Evolutionary conservation across 2,329 filamentous ascomycete species (phyloP).

Genomic region (Apiospora sp.): DNA sequence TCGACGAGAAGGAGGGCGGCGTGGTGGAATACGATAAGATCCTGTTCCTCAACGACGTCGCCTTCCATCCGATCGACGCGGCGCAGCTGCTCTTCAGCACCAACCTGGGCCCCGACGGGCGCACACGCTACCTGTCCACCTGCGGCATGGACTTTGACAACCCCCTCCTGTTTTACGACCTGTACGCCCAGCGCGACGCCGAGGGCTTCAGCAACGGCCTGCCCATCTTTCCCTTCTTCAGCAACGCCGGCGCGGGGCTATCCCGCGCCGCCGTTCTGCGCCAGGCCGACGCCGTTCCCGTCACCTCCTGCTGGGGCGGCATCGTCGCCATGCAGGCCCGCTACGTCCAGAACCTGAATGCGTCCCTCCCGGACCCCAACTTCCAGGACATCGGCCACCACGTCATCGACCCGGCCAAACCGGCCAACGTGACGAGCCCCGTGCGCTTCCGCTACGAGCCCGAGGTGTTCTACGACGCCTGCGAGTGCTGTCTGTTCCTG

Average conservation of each 20-base stretch:
- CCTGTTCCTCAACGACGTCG: slow-evolving; percentile 74
- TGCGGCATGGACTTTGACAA: slow-evolving; percentile 76
- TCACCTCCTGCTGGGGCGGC: slow-evolving; percentile 80
- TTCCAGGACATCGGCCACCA: slow-evolving; percentile 45
- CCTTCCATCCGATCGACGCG: slow-evolving; percentile 59
- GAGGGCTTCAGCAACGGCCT: slow-evolving; percentile 70
- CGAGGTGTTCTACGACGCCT: slow-evolving; percentile 69
- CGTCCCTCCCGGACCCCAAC: slow-evolving; percentile 41
- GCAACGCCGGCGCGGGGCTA: slow-evolving; percentile 57
- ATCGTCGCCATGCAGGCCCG: slow-evolving; percentile 73
- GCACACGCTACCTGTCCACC: slow-evolving; percentile 68
- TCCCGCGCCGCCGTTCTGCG: slow-evolving; percentile 69
- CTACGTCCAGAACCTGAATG: slow-evolving; percentile 59
- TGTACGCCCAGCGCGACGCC: slow-evolving; percentile 74
- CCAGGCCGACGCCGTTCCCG: slow-evolving; percentile 70
- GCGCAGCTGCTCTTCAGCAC: slow-evolving; percentile 69
- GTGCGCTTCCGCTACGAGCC: slow-evolving; percentile 65
- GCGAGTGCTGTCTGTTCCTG: slow-evolving; percentile 69
- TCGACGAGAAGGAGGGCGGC: slow-evolving; percentile 44
- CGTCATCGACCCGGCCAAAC: slow-evolving; percentile 46
- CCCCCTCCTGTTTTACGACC: slow-evolving; percentile 75
- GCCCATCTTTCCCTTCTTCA: slow-evolving; percentile 74
- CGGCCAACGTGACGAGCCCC: slow-evolving; percentile 45
- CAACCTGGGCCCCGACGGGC: slow-evolving; percentile 59
- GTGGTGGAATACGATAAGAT: slow-evolving; percentile 61